Evolutionary conservation across 495 filamentous ascomycete genomes (phyloP).

Genomic region (Podospora didyma): DNA sequence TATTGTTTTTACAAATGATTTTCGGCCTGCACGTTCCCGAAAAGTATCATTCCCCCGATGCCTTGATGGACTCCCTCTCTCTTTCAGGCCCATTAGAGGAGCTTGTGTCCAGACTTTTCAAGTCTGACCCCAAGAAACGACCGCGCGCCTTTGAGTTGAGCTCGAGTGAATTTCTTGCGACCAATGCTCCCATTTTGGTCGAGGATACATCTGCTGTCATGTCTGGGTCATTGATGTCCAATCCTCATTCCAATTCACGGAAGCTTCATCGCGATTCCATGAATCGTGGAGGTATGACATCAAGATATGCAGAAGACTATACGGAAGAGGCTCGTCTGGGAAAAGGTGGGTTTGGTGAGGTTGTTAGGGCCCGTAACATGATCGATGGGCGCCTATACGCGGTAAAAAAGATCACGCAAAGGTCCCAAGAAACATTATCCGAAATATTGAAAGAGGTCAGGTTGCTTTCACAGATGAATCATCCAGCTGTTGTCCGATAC

Average conservation of each 20-base stretch:
- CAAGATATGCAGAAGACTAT: constrained; percentile 83
- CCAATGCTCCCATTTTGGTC: constrained; percentile 51
- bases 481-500: constrained; percentile 93
- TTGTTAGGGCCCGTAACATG: constrained; percentile 94
- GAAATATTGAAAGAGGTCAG: constrained; percentile 90
- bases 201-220: constrained; percentile 34
- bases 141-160: constrained; percentile 85
- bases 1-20: constrained; percentile 89
- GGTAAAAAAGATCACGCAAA: constrained; percentile 90
- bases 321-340: constrained; percentile 83
- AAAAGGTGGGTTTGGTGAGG: constrained; percentile 92
- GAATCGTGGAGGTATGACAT: constrained; percentile 43
- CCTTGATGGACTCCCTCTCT: constrained; percentile 55
- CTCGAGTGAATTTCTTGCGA: constrained; percentile 79
- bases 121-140: constrained; percentile 73
- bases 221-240: constrained; percentile 35
- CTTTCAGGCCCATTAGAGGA: constrained; percentile 74
- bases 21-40: constrained; percentile 74
- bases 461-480: constrained; percentile 84
- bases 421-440: constrained; percentile 70
- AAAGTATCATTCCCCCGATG: constrained; percentile 73
- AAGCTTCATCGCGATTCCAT: constrained; percentile 49
- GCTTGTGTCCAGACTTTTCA: constrained; percentile 77
- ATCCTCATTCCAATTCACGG: constrained; percentile 34
- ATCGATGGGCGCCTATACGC: constrained; percentile 91